A percentile compares a stretch with the other conserved stretches of the same genome.
Evolutionary conservation across 306 rosid species (phyloP).

Genomic region (Glycyrrhiza uralensis): DNA sequence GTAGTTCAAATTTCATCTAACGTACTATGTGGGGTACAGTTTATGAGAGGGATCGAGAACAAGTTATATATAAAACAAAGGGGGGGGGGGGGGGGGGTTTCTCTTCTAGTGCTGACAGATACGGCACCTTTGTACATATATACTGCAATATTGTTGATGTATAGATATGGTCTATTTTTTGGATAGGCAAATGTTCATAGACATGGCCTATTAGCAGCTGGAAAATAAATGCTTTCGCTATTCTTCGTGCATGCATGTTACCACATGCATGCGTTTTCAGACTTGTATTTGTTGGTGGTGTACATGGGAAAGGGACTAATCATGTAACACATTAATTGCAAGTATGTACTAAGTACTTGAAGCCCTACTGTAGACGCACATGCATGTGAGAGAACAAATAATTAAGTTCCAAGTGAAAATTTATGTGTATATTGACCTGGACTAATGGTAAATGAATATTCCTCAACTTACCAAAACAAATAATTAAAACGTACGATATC

Average conservation of each 20-base stretch:
- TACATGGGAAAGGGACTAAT: constrained; percentile 18
- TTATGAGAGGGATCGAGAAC: too few species aligned
- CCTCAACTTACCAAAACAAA: not conserved
- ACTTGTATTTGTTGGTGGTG: constrained; percentile 3
- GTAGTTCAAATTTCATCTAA: too few species aligned
- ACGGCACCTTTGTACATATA: not conserved
- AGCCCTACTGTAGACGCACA: constrained; percentile 1
- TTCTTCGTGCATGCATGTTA: constrained; percentile 11
- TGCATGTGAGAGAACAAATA: not conserved
- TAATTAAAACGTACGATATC: not conserved
- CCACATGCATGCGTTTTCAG: constrained; percentile 1
- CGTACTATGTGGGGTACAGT: too few species aligned
- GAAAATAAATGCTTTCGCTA: not conserved
- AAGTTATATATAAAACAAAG: too few species aligned
- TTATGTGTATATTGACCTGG: not conserved
- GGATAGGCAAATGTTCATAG: too few species aligned
- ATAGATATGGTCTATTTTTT: too few species aligned
- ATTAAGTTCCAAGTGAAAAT: not conserved
- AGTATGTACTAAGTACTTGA: not conserved
- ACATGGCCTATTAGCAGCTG: not conserved
- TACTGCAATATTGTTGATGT: too few species aligned
- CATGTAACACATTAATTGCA: not conserved
- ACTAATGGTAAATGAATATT: not conserved
- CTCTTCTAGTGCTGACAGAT: too few species aligned
- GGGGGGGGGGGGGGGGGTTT: too few species aligned